A percentile compares a stretch with the other conserved stretches of the same genome.
Evolutionary conservation across 2,329 filamentous ascomycete species (phyloP).

Genomic region (Xylaria arbuscula): DNA sequence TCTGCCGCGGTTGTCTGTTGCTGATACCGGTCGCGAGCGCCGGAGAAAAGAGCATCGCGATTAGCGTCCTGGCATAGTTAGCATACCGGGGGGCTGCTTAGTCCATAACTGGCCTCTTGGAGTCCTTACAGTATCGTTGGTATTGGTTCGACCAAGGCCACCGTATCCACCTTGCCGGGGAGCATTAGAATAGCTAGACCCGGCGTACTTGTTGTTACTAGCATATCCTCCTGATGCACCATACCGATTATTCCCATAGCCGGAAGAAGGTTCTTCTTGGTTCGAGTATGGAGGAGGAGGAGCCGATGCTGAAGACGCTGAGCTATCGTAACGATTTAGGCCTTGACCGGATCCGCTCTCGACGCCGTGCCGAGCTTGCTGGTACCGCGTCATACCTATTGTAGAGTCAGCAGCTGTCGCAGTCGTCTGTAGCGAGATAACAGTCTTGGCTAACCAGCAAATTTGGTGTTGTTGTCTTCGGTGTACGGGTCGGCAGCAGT

Average conservation of each 20-base stretch:
- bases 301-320: slow-evolving; percentile 46
- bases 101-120: not conserved
- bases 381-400: slow-evolving; percentile 54
- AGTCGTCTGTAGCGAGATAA: not conserved
- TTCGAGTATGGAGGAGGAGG: slow-evolving; percentile 54
- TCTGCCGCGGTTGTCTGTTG: slow-evolving; percentile 32
- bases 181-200: slow-evolving; percentile 48
- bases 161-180: slow-evolving; percentile 69
- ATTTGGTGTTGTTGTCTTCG: slow-evolving; percentile 58
- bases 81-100: not conserved
- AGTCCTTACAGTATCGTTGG: slow-evolving; percentile 51
- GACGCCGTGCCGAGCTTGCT: slow-evolving; percentile 56
- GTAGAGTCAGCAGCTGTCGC: slow-evolving; percentile 6
- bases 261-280: slow-evolving; percentile 38
- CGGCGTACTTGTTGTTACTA: slow-evolving; percentile 63
- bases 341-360: slow-evolving; percentile 46
- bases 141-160: slow-evolving; percentile 63
- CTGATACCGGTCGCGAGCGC: slow-evolving; percentile 47
- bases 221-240: slow-evolving; percentile 60
- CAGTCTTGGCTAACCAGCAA: slow-evolving; percentile 45
- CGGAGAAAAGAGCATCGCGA: slow-evolving; percentile 70
- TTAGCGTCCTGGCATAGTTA: slow-evolving; percentile 57
- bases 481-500: slow-evolving; percentile 64
- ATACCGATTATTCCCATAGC: slow-evolving; percentile 48
- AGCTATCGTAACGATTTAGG: slow-evolving; percentile 45